A percentile compares a stretch with the other conserved stretches of the same genome.
phyloP scores from a whole-genome alignment of 2,329 filamentous ascomycete species.

The Cladophialophora exuberans region DNA sequence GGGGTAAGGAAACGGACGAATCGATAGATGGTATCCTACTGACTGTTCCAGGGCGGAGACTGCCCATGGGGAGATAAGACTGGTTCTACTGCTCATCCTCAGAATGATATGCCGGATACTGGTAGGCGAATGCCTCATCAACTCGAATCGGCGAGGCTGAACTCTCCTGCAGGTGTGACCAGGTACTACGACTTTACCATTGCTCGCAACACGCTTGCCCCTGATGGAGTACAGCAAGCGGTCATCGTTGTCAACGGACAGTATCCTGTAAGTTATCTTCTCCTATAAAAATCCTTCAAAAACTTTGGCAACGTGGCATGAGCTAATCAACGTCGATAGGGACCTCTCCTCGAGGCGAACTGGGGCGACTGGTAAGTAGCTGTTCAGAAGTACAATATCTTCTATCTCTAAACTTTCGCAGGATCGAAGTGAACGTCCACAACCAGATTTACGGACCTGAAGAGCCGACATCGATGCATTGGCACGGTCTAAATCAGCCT shows the following conservation, averaged over 20 bases:
- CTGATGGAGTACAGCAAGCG: slow-evolving; percentile 38
- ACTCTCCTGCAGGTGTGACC: slow-evolving; percentile 19
- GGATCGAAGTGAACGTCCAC: slow-evolving; percentile 38
- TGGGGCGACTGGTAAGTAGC: slow-evolving; percentile 41
- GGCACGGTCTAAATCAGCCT: slow-evolving; percentile 31
- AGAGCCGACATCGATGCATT: slow-evolving; percentile 46
- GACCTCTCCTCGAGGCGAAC: slow-evolving; percentile 40
- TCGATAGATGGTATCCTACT: background rate
- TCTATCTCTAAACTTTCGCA: slow-evolving; percentile 1
- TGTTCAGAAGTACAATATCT: too few relatives aligned
- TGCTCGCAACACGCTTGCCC: slow-evolving; percentile 22
- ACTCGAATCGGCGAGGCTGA: slow-evolving; percentile 10
- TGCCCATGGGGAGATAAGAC: slow-evolving; percentile 25
- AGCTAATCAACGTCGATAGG: slow-evolving; percentile 14
- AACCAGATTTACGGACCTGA: slow-evolving; percentile 40
- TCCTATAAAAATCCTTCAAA: background rate
- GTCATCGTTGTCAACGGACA: slow-evolving; percentile 46
- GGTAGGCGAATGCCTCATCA: slow-evolving; percentile 6
- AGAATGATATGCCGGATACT: slow-evolving; percentile 24
- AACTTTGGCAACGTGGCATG: too few relatives aligned
- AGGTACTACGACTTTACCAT: slow-evolving; percentile 28
- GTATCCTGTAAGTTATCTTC: slow-evolving; percentile 34
- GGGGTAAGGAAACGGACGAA: slow-evolving; percentile 14
- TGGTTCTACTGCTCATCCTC: slow-evolving; percentile 19
- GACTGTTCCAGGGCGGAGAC: slow-evolving; percentile 21